phyloP scores from a whole-genome alignment of 164 flowering plant species.

The Vitis amurensis region DNA sequence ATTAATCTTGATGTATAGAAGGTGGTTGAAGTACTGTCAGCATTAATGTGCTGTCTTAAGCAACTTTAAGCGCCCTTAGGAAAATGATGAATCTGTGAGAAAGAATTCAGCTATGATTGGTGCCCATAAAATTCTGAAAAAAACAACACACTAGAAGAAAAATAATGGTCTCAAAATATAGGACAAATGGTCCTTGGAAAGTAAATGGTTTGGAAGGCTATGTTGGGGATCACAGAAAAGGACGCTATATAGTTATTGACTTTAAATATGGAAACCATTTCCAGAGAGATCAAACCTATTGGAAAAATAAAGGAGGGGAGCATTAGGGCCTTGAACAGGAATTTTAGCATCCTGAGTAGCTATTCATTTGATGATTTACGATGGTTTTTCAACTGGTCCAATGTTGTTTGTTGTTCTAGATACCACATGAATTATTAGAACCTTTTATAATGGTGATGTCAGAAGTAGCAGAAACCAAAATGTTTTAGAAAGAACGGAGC shows the following conservation, averaged over 20 bases:
- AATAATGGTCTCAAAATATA: too few relatives aligned
- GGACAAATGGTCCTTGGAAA: not conserved
- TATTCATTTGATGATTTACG: too few relatives aligned
- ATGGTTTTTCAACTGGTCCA: not conserved
- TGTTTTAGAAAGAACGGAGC: too few relatives aligned
- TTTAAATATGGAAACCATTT: conserved; percentile 1
- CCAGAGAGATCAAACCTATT: not conserved
- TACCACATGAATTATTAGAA: not conserved
- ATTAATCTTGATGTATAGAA: not conserved
- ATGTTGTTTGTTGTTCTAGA: not conserved
- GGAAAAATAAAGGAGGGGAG: not conserved
- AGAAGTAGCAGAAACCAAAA: not conserved
- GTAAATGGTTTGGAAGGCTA: not conserved
- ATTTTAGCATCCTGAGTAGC: not conserved
- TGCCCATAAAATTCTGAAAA: not conserved
- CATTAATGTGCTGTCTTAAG: not conserved
- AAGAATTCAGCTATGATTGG: not conserved
- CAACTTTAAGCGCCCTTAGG: conserved; percentile 1
- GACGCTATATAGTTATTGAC: not conserved
- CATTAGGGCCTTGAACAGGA: not conserved
- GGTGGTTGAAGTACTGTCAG: not conserved
- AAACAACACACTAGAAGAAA: not conserved
- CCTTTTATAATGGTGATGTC: not conserved
- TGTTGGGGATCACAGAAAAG: not conserved
- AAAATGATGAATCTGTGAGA: not conserved